Base-by-base conservation (phyloP, 805 yeast genomes). In the Cyberlindnera euphorbiiphila region DNA sequence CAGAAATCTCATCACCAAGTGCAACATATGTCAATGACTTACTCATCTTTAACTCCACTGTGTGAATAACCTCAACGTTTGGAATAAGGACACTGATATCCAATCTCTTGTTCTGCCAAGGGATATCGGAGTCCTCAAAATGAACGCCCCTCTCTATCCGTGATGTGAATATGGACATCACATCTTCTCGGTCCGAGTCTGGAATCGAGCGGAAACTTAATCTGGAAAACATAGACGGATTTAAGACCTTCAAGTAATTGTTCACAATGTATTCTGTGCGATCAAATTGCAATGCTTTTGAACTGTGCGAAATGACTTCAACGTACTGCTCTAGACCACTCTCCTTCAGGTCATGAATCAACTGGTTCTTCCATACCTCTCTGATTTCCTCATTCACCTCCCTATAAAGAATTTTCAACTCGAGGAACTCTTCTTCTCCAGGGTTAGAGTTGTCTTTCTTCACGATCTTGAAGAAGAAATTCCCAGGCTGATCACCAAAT, bases 401-500 rank as follows among this genome's bases (percentile, higher is more conserved):
- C 21, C 74, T 61, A 49, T 74, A 80, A 6, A 54, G 49, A 20
- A 79, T 65, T 3, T 45, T 50, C 34, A 81, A 56, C 10, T 60
- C 61, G 34, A 78, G 59, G 10, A 59, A 49, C 25, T 72, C 75
- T 2, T 59, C 45, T 5, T 53, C 37, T 1, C 39, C 42, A 10
- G 49, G 37, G 5, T 54, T 37, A 5, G 35, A 37, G 46, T 33
- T 57, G 26, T 38, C 54, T 31, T 32, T 37, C 19, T 53, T 53
- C 25, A 60, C 53, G n/a, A 84, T 67, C 37, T 69, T 66, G 59
- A 74, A 85, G 41, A 81, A 76, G 32, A 69, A 72, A 3, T 76
- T 71, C 0, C 78, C 76, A 0, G 87, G 83, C 43, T 84, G 89
- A n/a, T 81, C 88, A 6, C 74, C 74, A 51, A 73, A 76, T 0